Conservation (phyloP, 2,329 filamentous ascomycete genomes). For the Hypocreales sp. region DNA sequence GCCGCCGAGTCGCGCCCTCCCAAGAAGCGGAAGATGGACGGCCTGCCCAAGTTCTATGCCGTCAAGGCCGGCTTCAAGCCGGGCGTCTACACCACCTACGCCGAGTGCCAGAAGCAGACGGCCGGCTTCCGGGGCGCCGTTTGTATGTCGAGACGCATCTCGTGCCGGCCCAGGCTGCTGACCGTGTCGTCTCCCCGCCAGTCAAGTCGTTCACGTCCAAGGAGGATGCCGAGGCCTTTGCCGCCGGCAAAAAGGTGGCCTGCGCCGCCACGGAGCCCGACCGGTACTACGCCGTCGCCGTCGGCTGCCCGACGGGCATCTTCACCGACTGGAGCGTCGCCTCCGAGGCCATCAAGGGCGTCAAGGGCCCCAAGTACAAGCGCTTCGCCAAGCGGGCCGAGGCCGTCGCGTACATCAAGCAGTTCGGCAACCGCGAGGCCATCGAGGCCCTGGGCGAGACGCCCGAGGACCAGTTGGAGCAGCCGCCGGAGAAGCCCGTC, state of each 20-base stretch:
- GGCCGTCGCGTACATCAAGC: slow-evolving; percentile 60
- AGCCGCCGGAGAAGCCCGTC: slow-evolving; percentile 6
- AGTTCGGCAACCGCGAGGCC: slow-evolving; percentile 27
- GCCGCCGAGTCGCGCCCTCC: slow-evolving; percentile 7
- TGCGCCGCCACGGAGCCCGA: slow-evolving; percentile 23
- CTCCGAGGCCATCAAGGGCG: slow-evolving; percentile 56
- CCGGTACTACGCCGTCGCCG: slow-evolving; percentile 45
- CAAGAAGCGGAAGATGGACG: slow-evolving; percentile 34
- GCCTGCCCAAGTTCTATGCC: slow-evolving; percentile 43
- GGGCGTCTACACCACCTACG: slow-evolving; percentile 46
- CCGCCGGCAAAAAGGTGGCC: slow-evolving; percentile 38
- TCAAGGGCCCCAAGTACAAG: slow-evolving; percentile 54
- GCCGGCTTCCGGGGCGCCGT: slow-evolving; percentile 46
- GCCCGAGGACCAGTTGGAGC: slow-evolving; percentile 4
- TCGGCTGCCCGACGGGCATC: slow-evolving; percentile 41
- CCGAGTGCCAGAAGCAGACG: slow-evolving; percentile 45
- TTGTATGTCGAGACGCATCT: slow-evolving; percentile 36
- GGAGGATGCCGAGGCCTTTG: slow-evolving; percentile 66
- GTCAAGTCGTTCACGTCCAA: slow-evolving; percentile 65
- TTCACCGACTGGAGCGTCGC: slow-evolving; percentile 54
- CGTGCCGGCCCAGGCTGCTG: background rate
- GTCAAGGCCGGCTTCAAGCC: slow-evolving; percentile 40
- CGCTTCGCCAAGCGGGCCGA: slow-evolving; percentile 53
- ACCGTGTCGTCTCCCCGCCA: slow-evolving; percentile 26
- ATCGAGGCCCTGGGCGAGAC: slow-evolving; percentile 22